phyloP scores from a whole-genome alignment of 495 filamentous ascomycete species.

The Filosporella fistucella region DNA sequence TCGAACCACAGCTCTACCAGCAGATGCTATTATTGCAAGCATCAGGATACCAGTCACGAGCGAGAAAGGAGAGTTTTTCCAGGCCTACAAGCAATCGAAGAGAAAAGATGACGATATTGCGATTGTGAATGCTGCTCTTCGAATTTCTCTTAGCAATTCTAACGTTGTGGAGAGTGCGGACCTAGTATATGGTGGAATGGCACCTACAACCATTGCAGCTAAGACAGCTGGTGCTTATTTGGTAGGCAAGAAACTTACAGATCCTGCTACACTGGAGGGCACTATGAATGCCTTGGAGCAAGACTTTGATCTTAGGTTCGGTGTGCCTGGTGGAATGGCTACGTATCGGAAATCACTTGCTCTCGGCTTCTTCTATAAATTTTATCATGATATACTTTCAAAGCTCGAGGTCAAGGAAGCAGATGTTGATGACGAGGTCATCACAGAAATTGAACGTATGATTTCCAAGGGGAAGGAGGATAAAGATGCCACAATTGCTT shows the following conservation, averaged over 20 bases:
- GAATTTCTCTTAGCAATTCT: conserved; percentile 59
- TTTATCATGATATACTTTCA: conserved; percentile 65
- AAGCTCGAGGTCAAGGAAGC: conserved; percentile 36
- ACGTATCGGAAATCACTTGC: conserved; percentile 90
- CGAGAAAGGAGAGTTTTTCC: conserved; percentile 60
- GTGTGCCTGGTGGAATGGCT: conserved; percentile 93
- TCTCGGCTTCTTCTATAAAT: conserved; percentile 83
- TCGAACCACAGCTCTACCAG: conserved; percentile 74
- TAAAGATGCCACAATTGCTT: conserved; percentile 45
- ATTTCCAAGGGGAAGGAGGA: conserved; percentile 63
- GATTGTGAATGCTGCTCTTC: conserved; percentile 82
- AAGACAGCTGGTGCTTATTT: conserved; percentile 69
- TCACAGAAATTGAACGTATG: conserved; percentile 61
- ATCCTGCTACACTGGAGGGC: conserved; percentile 78
- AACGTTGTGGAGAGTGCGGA: conserved; percentile 65
- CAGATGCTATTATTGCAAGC: conserved; percentile 77
- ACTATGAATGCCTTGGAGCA: conserved; percentile 80
- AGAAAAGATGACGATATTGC: conserved; percentile 96
- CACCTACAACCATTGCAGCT: conserved; percentile 77
- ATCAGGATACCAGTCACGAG: conserved; percentile 76
- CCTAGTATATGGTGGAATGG: conserved; percentile 89
- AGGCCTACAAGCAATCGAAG: conserved; percentile 92
- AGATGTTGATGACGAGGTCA: conserved; percentile 52
- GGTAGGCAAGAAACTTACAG: conserved; percentile 71
- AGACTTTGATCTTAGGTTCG: conserved; percentile 81